phyloP scores from a whole-genome alignment of 306 rosid species.

The Purshia tridentata region DNA sequence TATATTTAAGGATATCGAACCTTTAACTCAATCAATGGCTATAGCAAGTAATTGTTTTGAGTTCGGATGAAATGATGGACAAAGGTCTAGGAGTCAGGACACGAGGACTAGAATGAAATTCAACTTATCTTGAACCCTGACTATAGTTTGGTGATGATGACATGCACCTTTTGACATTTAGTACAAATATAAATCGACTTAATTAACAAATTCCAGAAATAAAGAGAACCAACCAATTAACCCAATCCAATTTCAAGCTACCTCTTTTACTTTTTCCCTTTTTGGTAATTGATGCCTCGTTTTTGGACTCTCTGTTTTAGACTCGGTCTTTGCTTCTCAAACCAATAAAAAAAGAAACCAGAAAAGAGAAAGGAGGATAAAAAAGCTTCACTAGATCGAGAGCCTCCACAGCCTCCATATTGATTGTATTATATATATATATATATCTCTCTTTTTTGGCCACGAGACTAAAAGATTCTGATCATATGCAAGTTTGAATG shows the following conservation, averaged over 20 bases:
- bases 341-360: conserved; percentile 27
- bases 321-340: conserved; percentile 27
- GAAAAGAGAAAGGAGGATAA: conserved; percentile 15
- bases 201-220: no score
- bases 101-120: no score
- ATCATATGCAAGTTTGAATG: conserved; percentile 38
- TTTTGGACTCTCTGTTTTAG: conserved; percentile 39
- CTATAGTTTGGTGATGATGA: no score
- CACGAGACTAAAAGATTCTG: conserved; percentile 36
- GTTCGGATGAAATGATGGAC: no score
- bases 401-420: neutral
- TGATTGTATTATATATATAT: neutral
- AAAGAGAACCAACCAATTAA: no score
- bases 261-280: conserved; percentile 2
- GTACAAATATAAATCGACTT: no score
- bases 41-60: no score
- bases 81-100: no score
- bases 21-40: no score
- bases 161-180: no score
- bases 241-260: conserved; percentile 6
- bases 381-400: conserved; percentile 33
- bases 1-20: no score
- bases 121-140: no score
- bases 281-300: conserved; percentile 25
- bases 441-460: neutral